Evolutionary conservation across 768 basidiomycete genomes (phyloP).

Genomic region (Lactifluus pinguis): DNA sequence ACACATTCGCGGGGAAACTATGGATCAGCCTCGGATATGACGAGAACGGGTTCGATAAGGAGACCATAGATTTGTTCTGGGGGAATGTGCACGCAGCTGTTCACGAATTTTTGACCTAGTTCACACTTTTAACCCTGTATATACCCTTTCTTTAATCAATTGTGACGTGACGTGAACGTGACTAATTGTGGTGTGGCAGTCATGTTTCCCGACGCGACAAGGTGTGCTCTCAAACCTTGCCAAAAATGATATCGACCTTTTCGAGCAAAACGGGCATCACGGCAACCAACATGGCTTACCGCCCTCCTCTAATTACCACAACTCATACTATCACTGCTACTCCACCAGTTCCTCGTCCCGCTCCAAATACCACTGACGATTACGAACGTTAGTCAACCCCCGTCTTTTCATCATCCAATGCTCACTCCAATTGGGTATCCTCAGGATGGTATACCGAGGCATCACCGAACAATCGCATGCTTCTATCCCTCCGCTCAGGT

Average conservation of each 20-base stretch:
- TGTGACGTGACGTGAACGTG: neutral
- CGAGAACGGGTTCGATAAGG: constrained; percentile 60
- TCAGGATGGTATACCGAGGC: constrained; percentile 84
- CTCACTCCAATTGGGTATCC: constrained; percentile 2
- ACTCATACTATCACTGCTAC: neutral
- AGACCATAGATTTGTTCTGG: constrained; percentile 60
- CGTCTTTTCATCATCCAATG: neutral
- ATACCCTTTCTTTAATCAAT: neutral
- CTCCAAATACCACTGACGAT: constrained; percentile 47
- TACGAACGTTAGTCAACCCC: constrained; percentile 50
- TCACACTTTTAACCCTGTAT: neutral
- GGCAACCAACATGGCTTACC: constrained; percentile 16
- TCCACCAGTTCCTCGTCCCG: constrained; percentile 4
- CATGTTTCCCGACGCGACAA: neutral
- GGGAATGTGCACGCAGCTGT: constrained; percentile 43
- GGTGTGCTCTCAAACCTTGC: neutral
- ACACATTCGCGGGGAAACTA: constrained; percentile 63
- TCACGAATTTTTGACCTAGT: constrained; percentile 44
- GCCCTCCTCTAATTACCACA: constrained; percentile 11
- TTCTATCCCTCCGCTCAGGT: constrained; percentile 80
- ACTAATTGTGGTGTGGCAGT: neutral
- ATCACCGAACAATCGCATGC: constrained; percentile 74
- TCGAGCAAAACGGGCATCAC: constrained; percentile 16
- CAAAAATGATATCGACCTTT: constrained; percentile 20
- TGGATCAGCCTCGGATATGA: constrained; percentile 81